phyloP scores from a whole-genome alignment of 768 basidiomycete species.

The Termitomyces sp. region DNA sequence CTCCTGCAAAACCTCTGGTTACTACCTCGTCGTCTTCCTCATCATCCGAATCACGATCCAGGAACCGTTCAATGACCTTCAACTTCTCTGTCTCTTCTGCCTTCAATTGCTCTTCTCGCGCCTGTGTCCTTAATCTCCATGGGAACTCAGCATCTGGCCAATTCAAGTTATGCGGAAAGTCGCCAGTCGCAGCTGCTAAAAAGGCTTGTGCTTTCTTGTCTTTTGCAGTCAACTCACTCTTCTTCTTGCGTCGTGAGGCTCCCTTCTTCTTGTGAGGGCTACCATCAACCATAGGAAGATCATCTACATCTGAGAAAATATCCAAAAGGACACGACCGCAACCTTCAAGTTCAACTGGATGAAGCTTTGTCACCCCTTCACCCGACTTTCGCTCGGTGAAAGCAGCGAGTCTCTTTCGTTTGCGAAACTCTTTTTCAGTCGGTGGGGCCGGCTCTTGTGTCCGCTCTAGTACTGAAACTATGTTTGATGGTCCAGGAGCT shows the following conservation, averaged over 20 bases:
- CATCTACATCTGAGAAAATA: constrained; percentile 34
- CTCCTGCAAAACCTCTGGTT: constrained; percentile 6
- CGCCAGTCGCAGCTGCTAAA: constrained; percentile 21
- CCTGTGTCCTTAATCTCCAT: constrained; percentile 61
- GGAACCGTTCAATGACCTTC: constrained; percentile 61
- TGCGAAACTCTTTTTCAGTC: constrained; percentile 59
- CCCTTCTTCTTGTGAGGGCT: constrained; percentile 33
- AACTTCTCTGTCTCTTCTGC: constrained; percentile 56
- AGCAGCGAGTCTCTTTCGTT: constrained; percentile 62
- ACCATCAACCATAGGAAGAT: constrained; percentile 22
- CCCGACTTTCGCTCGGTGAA: constrained; percentile 40
- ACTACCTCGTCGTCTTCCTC: constrained; percentile 37
- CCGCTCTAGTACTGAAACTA: constrained; percentile 35
- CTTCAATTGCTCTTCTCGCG: constrained; percentile 44
- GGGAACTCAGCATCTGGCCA: constrained; percentile 81
- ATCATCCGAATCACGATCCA: constrained; percentile 69
- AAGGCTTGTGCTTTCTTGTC: constrained; percentile 25
- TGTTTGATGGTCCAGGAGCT: constrained; percentile 34
- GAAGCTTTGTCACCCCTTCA: constrained; percentile 37
- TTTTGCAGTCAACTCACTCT: constrained; percentile 28
- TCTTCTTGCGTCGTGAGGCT: constrained; percentile 43
- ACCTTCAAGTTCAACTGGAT: constrained; percentile 60
- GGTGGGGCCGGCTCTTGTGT: constrained; percentile 28
- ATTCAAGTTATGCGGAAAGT: constrained; percentile 47
- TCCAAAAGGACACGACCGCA: constrained; percentile 70